Evolutionary conservation across 1,284 basidiomycete genomes (phyloP).

Genomic region (Schizophyllum amplum): DNA sequence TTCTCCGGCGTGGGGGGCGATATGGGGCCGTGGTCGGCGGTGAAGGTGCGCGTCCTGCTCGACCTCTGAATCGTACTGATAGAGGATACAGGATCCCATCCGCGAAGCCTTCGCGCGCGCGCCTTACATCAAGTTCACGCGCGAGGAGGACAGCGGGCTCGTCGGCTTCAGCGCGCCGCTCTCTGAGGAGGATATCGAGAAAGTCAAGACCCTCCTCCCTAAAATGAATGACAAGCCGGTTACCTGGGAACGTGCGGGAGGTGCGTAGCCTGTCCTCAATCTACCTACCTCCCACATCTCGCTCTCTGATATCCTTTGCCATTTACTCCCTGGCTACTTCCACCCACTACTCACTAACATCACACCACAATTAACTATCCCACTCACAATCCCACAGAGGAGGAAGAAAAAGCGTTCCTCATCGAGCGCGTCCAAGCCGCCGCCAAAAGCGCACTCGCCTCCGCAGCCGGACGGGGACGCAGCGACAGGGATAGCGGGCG

Average conservation of each 20-base stretch:
- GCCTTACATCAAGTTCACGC: constrained; percentile 64
- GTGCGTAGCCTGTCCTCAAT: constrained; percentile 29
- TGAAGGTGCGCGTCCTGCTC: constrained; percentile 5
- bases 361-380: too few relatives aligned
- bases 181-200: constrained; percentile 57
- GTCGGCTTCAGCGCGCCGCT: constrained; percentile 70
- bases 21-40: constrained; percentile 1
- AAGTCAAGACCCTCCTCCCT: constrained; percentile 53
- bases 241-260: constrained; percentile 50
- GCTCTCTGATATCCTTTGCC: neutral
- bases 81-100: constrained; percentile 48
- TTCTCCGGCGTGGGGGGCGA: constrained; percentile 52
- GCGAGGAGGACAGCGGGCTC: constrained; percentile 55
- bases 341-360: too few relatives aligned
- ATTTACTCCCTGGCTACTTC: too few relatives aligned
- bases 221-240: constrained; percentile 56
- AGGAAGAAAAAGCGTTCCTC: constrained; percentile 60
- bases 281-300: neutral
- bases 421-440: constrained; percentile 62
- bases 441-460: constrained; percentile 41
- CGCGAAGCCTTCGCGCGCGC: constrained; percentile 67
- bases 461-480: constrained; percentile 23
- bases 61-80: too few relatives aligned
- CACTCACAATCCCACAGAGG: constrained; percentile 25
- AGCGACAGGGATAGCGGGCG: constrained; percentile 31